These are phyloP conservation scores for Breynia disticha DNA, from an alignment of 441 rosid genomes.

Conservation along the genomic window DNA sequence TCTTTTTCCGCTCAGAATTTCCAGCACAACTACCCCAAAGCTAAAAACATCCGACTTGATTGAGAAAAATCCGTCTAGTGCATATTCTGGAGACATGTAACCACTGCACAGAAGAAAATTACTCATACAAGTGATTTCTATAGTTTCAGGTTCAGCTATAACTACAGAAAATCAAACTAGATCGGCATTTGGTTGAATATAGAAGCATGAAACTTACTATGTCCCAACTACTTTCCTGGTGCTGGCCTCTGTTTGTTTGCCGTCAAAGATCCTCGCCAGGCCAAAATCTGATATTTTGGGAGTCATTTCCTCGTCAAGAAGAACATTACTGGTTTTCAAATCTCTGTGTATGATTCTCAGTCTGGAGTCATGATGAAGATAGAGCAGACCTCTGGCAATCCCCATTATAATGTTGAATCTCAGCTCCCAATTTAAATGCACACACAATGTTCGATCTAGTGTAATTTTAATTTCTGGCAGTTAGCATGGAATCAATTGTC, in stretches of 20 bases:
- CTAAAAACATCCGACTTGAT: constrained; percentile 65
- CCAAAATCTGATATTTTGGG: constrained; percentile 83
- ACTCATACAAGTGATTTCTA: not conserved
- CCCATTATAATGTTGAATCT: constrained; percentile 43
- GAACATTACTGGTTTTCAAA: constrained; percentile 63
- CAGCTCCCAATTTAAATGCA: constrained; percentile 31
- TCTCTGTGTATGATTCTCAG: constrained; percentile 74
- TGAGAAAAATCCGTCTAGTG: constrained; percentile 54
- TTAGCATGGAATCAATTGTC: no score
- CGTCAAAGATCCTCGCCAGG: constrained; percentile 59
- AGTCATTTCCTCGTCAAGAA: constrained; percentile 64
- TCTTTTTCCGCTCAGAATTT: constrained; percentile 45
- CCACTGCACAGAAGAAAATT: constrained; percentile 31
- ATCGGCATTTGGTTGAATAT: not conserved
- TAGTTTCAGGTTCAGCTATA: no score
- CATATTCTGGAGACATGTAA: constrained; percentile 71
- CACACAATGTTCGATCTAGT: constrained; percentile 33
- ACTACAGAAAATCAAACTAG: not conserved
- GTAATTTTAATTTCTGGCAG: not conserved
- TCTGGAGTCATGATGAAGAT: constrained; percentile 77
- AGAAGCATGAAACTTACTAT: constrained; percentile 31
- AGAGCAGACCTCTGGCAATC: constrained; percentile 49
- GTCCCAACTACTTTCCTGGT: constrained; percentile 55
- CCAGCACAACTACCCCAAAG: constrained; percentile 61
- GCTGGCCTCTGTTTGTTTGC: constrained; percentile 44